phyloP scores from a whole-genome alignment of 2,329 filamentous ascomycete species.

The Penicillium sp. region DNA sequence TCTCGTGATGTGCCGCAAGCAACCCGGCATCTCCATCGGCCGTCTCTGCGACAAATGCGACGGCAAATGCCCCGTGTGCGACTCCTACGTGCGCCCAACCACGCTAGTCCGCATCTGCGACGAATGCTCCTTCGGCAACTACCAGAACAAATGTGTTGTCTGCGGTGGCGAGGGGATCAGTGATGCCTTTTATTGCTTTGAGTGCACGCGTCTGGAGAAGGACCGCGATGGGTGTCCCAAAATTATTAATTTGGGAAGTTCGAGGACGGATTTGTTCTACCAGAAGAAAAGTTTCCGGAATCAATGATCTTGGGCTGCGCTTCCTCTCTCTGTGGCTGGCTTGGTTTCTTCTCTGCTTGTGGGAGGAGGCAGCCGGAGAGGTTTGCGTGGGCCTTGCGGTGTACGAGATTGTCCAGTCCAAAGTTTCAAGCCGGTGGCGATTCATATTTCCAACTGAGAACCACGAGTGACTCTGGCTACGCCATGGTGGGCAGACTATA shows the following conservation, averaged over 20 bases:
- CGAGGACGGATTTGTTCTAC: slow-evolving; percentile 85
- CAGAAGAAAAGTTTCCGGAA: slow-evolving; percentile 65
- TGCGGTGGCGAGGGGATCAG: slow-evolving; percentile 98
- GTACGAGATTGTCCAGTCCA: slow-evolving; percentile 1
- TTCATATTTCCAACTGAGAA: slow-evolving; percentile 2
- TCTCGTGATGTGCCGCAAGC: slow-evolving; percentile 99
- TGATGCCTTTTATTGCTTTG: slow-evolving; percentile 99
- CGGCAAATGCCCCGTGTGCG: slow-evolving; percentile 98
- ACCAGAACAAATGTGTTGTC: slow-evolving; percentile 99
- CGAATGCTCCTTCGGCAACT: slow-evolving; percentile 99
- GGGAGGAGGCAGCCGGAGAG: slow-evolving; percentile 10
- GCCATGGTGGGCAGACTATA: slow-evolving; percentile 5
- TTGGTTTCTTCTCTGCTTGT: slow-evolving; percentile 7
- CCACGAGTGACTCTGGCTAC: background rate
- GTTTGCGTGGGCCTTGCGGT: slow-evolving; percentile 5
- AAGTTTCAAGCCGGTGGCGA: background rate
- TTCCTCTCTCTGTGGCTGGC: slow-evolving; percentile 6
- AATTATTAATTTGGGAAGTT: slow-evolving; percentile 97
- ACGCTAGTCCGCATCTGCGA: slow-evolving; percentile 98
- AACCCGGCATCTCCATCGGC: slow-evolving; percentile 94
- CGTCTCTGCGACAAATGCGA: slow-evolving; percentile 99
- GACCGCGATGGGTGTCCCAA: slow-evolving; percentile 97
- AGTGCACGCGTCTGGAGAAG: slow-evolving; percentile 95
- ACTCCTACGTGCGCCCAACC: slow-evolving; percentile 96
- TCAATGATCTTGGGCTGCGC: slow-evolving; percentile 34